These are phyloP conservation scores for Kwoniella dendrophila DNA, from an alignment of 768 basidiomycete species.

Conservation along the genomic window DNA sequence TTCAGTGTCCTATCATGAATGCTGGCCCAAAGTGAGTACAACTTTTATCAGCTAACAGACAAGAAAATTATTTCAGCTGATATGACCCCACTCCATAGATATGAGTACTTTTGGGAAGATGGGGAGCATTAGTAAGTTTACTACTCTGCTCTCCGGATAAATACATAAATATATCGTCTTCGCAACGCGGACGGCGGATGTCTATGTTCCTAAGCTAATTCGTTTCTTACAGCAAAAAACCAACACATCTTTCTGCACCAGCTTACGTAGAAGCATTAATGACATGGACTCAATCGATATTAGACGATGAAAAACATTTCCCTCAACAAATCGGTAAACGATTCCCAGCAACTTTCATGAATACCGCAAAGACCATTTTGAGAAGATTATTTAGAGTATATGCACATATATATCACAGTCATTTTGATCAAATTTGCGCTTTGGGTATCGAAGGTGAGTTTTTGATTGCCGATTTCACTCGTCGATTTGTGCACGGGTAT, in stretches of 20 bases:
- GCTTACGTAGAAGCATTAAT: constrained; percentile 97
- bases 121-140: constrained; percentile 53
- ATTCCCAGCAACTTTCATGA: constrained; percentile 85
- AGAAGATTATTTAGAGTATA: constrained; percentile 94
- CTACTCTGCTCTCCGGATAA: background rate
- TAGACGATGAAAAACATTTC: constrained; percentile 90
- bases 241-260: constrained; percentile 52
- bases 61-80: constrained; percentile 1
- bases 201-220: background rate
- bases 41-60: background rate
- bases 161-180: too few relatives aligned
- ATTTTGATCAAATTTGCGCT: constrained; percentile 98
- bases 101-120: constrained; percentile 56
- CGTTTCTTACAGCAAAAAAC: constrained; percentile 41
- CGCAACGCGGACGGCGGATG: background rate
- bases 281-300: constrained; percentile 93
- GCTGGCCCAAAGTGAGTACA: constrained; percentile 53
- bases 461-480: background rate
- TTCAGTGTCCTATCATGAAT: constrained; percentile 55
- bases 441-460: constrained; percentile 89
- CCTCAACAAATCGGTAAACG: constrained; percentile 96
- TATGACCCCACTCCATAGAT: constrained; percentile 31
- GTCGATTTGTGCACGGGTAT: background rate
- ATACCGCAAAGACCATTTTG: constrained; percentile 87
- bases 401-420: constrained; percentile 97